Evolutionary conservation across 1,284 basidiomycete species (phyloP), one percentile per base, ranked within the genome.

Genomic region (Coniophora puteana): DNA sequence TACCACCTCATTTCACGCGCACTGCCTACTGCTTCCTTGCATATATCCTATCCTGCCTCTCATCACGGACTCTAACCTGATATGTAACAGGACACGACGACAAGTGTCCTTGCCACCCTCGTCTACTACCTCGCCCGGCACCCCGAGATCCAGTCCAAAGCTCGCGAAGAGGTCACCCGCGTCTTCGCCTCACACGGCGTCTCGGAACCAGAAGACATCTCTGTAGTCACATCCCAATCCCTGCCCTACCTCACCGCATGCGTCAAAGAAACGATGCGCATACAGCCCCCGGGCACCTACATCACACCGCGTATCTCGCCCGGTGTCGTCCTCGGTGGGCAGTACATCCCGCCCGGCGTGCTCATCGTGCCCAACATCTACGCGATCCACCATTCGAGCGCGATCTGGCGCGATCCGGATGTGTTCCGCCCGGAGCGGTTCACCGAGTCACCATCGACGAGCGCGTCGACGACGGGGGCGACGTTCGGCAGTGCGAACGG

Each of bases 221-320:
- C 52, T 18, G 51, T 53, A 25, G 46, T 59, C 18, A 27, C 43
- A 13, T 41, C 36, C 22, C 55, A 42, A 5, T 32, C 18, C 11
- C 16, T 55, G 35, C 58, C 54, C 2, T 57, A 50, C 43, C 41
- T 61, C 11, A 47, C 49, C 34, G 62, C 62, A 16, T 58, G 57
- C 45, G 55, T 65, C 39, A 51, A 56, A 32, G 62, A 65, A 43
- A 41, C 61, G 4, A 44, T 65, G 31, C 57, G 59, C 18, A 53
- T 60, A 44, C 61, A 63, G 45, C 58, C 52, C 3, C 59, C 61
- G 2, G 54, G 53, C 28, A 45, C 52, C 22, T 41, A 49, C 34
- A 54, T 58, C 37, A 50, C 60, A 16, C 60, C 61, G 2, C 60
- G 62, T 31, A 42, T 51, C 18, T 47, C 51, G 29, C 35, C 38